Conservation (phyloP, 768 basidiomycete genomes). For the Kwoniella dendrophila region DNA sequence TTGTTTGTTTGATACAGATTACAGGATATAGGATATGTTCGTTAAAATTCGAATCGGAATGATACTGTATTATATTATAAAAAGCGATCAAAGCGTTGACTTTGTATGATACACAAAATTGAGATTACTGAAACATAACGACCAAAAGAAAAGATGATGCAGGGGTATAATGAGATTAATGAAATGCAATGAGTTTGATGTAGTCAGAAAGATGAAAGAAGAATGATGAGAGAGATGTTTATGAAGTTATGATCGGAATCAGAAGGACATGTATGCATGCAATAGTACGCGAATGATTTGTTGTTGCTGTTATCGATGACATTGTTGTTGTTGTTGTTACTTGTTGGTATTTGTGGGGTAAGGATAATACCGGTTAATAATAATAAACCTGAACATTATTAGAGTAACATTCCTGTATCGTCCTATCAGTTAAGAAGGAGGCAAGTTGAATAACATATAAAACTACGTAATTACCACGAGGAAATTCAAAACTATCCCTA, state of each 20-base stretch:
- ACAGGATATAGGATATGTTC: background rate
- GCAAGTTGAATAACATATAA: too few relatives aligned
- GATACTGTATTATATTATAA: background rate
- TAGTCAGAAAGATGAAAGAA: background rate
- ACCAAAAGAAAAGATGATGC: background rate
- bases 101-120: background rate
- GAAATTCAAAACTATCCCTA: too few relatives aligned
- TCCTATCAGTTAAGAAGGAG: constrained; percentile 1
- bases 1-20: background rate
- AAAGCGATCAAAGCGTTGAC: background rate
- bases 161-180: background rate
- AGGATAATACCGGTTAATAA: too few relatives aligned
- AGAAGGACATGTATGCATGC: background rate
- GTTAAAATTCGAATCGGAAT: background rate
- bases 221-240: background rate
- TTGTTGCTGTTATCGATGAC: background rate
- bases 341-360: background rate
- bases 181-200: background rate
- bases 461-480: too few relatives aligned
- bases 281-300: background rate
- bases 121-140: background rate
- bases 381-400: too few relatives aligned
- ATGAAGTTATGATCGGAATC: background rate
- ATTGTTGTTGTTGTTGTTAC: background rate
- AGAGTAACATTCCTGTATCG: background rate